phyloP scores from a whole-genome alignment of 257 asterid species.

The Cinchona pubescens region DNA sequence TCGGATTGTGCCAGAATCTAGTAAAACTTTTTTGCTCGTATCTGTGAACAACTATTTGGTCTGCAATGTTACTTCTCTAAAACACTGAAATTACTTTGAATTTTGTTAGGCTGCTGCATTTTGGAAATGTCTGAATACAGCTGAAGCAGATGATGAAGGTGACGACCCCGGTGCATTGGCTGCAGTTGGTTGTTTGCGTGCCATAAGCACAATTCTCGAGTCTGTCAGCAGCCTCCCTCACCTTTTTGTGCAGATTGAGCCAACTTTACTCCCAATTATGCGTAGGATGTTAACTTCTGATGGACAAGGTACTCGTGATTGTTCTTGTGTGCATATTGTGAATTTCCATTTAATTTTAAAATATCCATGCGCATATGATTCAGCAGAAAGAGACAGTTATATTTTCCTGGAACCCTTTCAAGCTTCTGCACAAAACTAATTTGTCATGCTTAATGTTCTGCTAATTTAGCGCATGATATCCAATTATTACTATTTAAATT shows the following conservation, averaged over 20 bases:
- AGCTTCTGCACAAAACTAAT: neutral
- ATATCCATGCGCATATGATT: neutral
- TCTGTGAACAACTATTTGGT: neutral
- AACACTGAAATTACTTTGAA: neutral
- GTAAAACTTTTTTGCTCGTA: conserved; percentile 35
- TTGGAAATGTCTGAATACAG: conserved; percentile 92
- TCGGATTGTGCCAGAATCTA: conserved; percentile 97
- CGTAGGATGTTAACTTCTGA: conserved; percentile 93
- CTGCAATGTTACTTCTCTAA: neutral
- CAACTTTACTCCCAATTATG: conserved; percentile 90
- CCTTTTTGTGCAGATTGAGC: conserved; percentile 82
- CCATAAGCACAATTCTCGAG: conserved; percentile 97
- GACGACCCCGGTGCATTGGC: conserved; percentile 99
- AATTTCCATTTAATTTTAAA: neutral
- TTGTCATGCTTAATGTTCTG: neutral
- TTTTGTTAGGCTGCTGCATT: conserved; percentile 86
- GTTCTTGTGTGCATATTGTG: neutral
- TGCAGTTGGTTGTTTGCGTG: conserved; percentile 99
- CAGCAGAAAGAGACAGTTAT: neutral
- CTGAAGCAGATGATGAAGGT: conserved; percentile 94
- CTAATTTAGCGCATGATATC: neutral
- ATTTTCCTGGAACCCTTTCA: neutral
- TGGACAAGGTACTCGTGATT: conserved; percentile 71
- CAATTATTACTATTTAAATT: neutral
- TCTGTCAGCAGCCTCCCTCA: conserved; percentile 89